Evolutionary conservation across 768 basidiomycete species (phyloP), one percentile per base, ranked within the genome.

Genomic region (Boletus eberwhitei): DNA sequence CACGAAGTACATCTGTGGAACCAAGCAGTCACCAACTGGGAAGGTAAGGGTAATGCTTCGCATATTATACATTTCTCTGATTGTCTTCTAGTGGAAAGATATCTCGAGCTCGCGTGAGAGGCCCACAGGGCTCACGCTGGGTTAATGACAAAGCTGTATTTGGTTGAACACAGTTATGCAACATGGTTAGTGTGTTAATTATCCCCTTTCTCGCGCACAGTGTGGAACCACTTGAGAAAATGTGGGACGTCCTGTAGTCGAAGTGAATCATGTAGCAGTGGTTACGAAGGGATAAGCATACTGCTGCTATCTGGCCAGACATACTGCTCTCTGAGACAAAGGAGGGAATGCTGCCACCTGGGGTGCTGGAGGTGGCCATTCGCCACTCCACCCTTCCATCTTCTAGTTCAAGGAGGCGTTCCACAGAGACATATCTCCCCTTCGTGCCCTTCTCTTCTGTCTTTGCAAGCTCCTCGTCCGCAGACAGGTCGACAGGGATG

Each of bases 11-110:
- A 78, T 50, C 63, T 89, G 24, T 95, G 90, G 87, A 88, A 93
- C 61, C 82, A 86, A 62, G 91, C 93, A 3, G 93, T 96, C 37
- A 97, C 95, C 12, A 87, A 82, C 68, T 98, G 92, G 94, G 95
- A 96, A 82, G 83, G 93, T 92, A 63, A 62, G 84, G 61, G 7
- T 1, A 19, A 19, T 42, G 37, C n/a, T 21, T 36, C 40, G 35
- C 46, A 45, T 6, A 8, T 52, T 35, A 24, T 4, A 17, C 11
- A 29, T 49, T 58, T 48, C 53, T 59, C 57, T 50, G 34, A 62
- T 37, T 49, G 45, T 48, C n/a, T 24, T 57, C 7, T 52, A 92
- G 90, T 92, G 61, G 90, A 91, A 63, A 81, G 90, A 54, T 93
- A 93, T 66, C 77, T 93, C n/a, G 90, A 93, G 61, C 79, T 93